A percentile compares a stretch with the other conserved stretches of the same genome.
Evolutionary conservation across 208 protist genomes (phyloP).

Genomic region (Leishmania amazonensis): DNA sequence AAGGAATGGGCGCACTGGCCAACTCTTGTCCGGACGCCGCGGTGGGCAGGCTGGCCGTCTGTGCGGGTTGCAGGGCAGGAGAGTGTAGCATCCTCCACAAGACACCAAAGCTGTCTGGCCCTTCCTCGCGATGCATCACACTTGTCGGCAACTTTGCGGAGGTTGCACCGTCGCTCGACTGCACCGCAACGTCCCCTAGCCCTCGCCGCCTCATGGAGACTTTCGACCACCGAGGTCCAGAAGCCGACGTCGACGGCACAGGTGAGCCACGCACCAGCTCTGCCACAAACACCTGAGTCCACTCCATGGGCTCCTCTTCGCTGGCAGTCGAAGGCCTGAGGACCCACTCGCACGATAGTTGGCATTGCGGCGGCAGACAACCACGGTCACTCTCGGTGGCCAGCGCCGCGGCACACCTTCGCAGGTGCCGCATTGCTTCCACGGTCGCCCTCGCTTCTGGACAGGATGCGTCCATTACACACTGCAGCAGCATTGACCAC

Average conservation of each 20-base stretch:
- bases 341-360: conserved; percentile 1
- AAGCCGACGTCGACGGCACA: background rate
- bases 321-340: background rate
- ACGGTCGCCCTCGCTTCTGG: background rate
- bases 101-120: conserved; percentile 11
- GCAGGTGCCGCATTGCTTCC: background rate
- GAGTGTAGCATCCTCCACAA: conserved; percentile 8
- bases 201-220: background rate
- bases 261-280: background rate
- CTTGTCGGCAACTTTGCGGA: background rate
- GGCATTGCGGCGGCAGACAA: background rate
- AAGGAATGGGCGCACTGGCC: background rate
- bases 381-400: background rate
- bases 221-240: background rate
- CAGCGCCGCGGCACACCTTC: background rate
- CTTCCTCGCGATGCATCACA: conserved; percentile 10
- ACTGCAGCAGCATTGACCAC: background rate
- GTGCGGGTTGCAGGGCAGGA: background rate
- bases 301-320: background rate
- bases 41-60: background rate
- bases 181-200: background rate
- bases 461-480: conserved; percentile 6
- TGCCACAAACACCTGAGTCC: conserved; percentile 1
- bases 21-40: background rate
- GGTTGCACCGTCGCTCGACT: background rate